Conservation (phyloP, 345 rosid genomes). For the Carallia brachiata region DNA sequence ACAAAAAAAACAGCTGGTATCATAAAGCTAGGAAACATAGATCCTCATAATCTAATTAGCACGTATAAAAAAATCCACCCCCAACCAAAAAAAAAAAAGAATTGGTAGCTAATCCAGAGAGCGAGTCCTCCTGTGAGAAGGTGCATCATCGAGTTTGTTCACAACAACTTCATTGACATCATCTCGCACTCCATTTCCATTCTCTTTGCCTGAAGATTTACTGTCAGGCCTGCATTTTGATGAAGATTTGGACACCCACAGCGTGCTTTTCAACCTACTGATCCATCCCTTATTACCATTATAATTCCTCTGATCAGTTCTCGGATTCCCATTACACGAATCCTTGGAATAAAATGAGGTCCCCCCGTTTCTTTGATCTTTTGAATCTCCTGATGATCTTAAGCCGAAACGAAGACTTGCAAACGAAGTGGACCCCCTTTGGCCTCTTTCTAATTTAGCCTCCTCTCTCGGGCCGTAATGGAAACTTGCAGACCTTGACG, state of each 20-base stretch:
- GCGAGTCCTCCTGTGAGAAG: neutral
- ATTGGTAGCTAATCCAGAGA: neutral
- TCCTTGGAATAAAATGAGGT: slow-evolving; percentile 7
- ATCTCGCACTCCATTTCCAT: neutral
- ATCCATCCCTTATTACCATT: slow-evolving; percentile 44
- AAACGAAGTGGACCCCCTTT: slow-evolving; percentile 46
- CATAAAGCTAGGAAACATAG: too few relatives aligned
- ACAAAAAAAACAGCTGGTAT: too few relatives aligned
- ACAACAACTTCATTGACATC: neutral
- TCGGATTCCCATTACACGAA: slow-evolving; percentile 18
- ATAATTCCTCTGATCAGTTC: slow-evolving; percentile 27
- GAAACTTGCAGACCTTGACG: slow-evolving; percentile 61
- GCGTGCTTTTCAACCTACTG: slow-evolving; percentile 49
- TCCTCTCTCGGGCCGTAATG: slow-evolving; percentile 33
- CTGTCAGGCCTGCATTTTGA: slow-evolving; percentile 18
- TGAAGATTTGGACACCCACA: slow-evolving; percentile 42
- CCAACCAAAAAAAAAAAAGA: neutral
- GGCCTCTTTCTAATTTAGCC: slow-evolving; percentile 42
- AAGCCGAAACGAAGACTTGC: slow-evolving; percentile 35
- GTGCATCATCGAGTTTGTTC: neutral
- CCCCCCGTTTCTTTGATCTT: neutral
- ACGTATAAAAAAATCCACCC: too few relatives aligned
- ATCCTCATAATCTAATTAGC: too few relatives aligned
- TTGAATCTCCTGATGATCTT: slow-evolving; percentile 1
- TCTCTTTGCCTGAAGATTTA: slow-evolving; percentile 8